A percentile compares a stretch with the other conserved stretches of the same genome.
phyloP scores from a whole-genome alignment of 805 yeast genomes.

The Starmera pachycereana region DNA sequence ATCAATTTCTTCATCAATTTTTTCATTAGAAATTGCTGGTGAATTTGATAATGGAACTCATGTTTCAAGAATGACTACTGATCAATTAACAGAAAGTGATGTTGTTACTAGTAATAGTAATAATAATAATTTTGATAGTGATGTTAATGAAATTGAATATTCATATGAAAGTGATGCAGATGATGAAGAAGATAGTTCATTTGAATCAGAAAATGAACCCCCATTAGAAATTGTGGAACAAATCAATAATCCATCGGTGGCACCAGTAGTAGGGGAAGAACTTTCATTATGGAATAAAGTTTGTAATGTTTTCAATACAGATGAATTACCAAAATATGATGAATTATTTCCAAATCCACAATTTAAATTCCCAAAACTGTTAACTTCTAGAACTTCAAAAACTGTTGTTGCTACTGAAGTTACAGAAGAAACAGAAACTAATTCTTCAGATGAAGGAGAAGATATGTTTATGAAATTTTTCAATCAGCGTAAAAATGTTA shows the following conservation, averaged over 20 bases:
- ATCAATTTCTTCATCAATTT: slow-evolving; percentile 19
- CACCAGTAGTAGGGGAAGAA: slow-evolving; percentile 4
- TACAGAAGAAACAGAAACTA: slow-evolving; percentile 3
- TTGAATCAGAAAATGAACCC: slow-evolving; percentile 4
- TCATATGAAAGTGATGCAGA: slow-evolving; percentile 14
- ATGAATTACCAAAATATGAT: slow-evolving; percentile 60
- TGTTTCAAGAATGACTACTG: slow-evolving; percentile 25
- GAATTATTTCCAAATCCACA: slow-evolving; percentile 52
- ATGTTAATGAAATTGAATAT: slow-evolving; percentile 19
- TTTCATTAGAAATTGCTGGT: slow-evolving; percentile 18
- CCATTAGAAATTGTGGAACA: neutral
- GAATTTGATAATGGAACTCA: slow-evolving; percentile 18
- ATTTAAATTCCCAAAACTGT: slow-evolving; percentile 9
- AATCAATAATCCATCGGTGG: neutral
- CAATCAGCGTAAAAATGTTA: slow-evolving; percentile 34
- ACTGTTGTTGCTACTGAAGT: slow-evolving; percentile 3
- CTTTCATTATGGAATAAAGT: slow-evolving; percentile 28
- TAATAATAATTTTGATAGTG: slow-evolving; percentile 15
- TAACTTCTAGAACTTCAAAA: slow-evolving; percentile 3
- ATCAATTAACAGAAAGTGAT: slow-evolving; percentile 17
- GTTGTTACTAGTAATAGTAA: slow-evolving; percentile 14
- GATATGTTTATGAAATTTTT: slow-evolving; percentile 27
- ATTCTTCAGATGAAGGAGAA: slow-evolving; percentile 15
- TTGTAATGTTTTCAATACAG: slow-evolving; percentile 24
- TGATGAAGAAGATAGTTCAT: slow-evolving; percentile 12